Conservation (phyloP, 768 basidiomycete genomes). For the Phaffia tasmanica region DNA sequence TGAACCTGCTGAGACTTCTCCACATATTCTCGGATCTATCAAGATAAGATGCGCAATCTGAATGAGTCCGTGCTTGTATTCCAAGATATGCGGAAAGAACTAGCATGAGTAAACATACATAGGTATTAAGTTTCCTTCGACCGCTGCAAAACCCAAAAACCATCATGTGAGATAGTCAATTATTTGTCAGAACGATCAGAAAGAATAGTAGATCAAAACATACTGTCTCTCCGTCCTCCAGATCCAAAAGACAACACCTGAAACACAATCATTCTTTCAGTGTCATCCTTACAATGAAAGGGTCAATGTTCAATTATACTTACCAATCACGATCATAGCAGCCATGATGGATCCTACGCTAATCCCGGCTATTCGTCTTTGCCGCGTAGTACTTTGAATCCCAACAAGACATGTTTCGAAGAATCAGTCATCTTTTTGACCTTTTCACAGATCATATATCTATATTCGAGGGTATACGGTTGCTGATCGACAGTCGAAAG, state of each 20-base stretch:
- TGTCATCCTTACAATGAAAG: not conserved
- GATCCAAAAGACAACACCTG: slow-evolving; percentile 26
- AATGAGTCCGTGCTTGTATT: too few relatives aligned
- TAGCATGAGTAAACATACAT: slow-evolving; percentile 8
- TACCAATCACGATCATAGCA: slow-evolving; percentile 12
- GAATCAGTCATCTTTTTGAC: not conserved
- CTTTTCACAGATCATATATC: too few relatives aligned
- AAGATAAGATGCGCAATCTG: too few relatives aligned
- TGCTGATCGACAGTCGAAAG: not conserved
- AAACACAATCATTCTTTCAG: not conserved
- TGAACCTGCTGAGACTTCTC: too few relatives aligned
- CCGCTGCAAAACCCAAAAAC: not conserved
- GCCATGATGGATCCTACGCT: slow-evolving; percentile 11
- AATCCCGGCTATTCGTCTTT: slow-evolving; percentile 20
- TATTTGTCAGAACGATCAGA: too few relatives aligned
- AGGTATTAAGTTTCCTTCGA: slow-evolving; percentile 12
- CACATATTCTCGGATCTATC: too few relatives aligned
- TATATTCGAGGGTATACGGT: too few relatives aligned
- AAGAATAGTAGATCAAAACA: too few relatives aligned
- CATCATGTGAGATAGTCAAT: too few relatives aligned
- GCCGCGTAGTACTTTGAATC: slow-evolving; percentile 4
- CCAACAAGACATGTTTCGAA: not conserved
- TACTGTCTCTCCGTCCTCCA: slow-evolving; percentile 19
- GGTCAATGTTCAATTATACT: not conserved
- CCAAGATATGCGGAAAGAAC: not conserved